phyloP scores from a whole-genome alignment of 2,329 filamentous ascomycete species.

The Fonsecaea nubica region DNA sequence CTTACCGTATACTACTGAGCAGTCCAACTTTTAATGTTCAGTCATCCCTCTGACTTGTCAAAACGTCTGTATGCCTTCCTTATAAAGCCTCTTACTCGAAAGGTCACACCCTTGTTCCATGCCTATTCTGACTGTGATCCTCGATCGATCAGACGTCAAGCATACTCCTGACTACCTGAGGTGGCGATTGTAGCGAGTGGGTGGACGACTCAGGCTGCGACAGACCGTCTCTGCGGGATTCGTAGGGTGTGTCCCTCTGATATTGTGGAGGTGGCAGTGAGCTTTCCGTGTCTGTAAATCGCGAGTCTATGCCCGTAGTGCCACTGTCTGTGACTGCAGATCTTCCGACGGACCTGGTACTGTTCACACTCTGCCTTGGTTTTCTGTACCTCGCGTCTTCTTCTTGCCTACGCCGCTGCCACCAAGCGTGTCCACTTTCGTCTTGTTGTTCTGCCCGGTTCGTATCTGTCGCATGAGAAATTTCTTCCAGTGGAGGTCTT shows the following conservation, averaged over 20 bases:
- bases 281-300: conserved; percentile 10
- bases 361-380: conserved; percentile 4
- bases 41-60: background rate
- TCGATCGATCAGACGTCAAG: conserved; percentile 46
- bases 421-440: conserved; percentile 31
- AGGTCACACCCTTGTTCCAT: background rate
- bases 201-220: conserved; percentile 27
- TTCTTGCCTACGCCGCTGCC: conserved; percentile 21
- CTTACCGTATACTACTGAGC: background rate
- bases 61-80: background rate
- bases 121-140: background rate
- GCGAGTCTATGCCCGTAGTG: background rate
- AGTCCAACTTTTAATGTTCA: background rate
- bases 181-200: conserved; percentile 30
- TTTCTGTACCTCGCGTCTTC: conserved; percentile 20
- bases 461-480: background rate
- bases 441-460: conserved; percentile 23
- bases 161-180: conserved; percentile 51
- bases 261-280: background rate
- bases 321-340: background rate
- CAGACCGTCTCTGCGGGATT: conserved; percentile 25
- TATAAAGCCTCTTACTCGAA: background rate
- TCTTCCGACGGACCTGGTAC: too few species aligned
- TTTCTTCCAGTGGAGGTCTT: conserved; percentile 28
- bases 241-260: conserved; percentile 16